Conservation (phyloP, 2,329 filamentous ascomycete species). For the Hypoxylon sp. region DNA sequence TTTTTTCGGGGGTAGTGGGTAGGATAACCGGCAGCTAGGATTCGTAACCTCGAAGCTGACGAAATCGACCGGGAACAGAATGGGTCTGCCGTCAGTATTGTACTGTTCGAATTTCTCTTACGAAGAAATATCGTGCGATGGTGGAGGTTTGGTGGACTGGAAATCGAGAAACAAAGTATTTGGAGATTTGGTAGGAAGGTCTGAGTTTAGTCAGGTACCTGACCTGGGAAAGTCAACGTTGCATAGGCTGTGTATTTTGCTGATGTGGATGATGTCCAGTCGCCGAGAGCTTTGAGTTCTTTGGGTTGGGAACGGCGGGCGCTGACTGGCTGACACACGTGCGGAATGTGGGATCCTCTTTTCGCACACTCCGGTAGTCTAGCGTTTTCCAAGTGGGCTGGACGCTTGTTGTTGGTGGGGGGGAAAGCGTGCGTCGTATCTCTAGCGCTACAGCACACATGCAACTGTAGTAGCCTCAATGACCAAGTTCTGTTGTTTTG, state of each 20-base stretch:
- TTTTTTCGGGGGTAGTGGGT: slow-evolving; percentile 19
- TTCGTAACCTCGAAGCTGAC: slow-evolving; percentile 10
- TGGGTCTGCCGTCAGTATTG: slow-evolving; percentile 10
- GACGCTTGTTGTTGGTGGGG: slow-evolving; percentile 23
- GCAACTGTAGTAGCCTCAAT: slow-evolving; percentile 9
- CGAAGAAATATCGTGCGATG: slow-evolving; percentile 31
- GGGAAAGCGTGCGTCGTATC: slow-evolving; percentile 22
- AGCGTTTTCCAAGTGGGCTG: slow-evolving; percentile 42
- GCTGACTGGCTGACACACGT: slow-evolving; percentile 39
- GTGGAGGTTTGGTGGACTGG: slow-evolving; percentile 33
- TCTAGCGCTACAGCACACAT: slow-evolving; percentile 25
- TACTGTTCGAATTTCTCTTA: slow-evolving; percentile 24
- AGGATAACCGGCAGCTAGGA: slow-evolving; percentile 20
- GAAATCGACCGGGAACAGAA: slow-evolving; percentile 22
- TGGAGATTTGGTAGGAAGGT: slow-evolving; percentile 27
- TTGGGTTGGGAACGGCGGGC: slow-evolving; percentile 24
- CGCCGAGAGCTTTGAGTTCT: slow-evolving; percentile 37
- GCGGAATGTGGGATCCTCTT: slow-evolving; percentile 38
- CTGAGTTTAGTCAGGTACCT: slow-evolving; percentile 39
- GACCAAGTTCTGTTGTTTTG: background rate
- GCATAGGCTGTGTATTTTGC: slow-evolving; percentile 43
- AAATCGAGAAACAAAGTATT: slow-evolving; percentile 34
- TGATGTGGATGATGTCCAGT: slow-evolving; percentile 45
- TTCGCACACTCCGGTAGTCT: slow-evolving; percentile 38
- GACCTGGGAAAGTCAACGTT: slow-evolving; percentile 44